Conservation (phyloP, 306 rosid species). For the Morella rubra region DNA sequence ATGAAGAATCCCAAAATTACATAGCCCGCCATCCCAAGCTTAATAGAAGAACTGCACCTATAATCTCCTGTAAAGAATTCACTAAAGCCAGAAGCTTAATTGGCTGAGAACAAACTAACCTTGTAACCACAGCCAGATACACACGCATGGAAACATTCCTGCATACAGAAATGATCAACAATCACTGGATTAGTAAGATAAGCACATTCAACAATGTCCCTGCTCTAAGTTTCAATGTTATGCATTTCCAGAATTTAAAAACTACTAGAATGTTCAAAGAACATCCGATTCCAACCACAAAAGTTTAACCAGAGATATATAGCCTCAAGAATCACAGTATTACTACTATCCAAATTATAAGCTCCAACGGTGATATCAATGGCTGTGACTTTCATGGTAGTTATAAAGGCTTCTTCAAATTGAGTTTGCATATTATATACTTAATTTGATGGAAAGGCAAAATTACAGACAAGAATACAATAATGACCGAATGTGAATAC, state of each 20-base stretch:
- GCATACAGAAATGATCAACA: slow-evolving; percentile 33
- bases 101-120: slow-evolving; percentile 49
- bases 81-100: not conserved
- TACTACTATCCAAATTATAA: not conserved
- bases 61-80: not conserved
- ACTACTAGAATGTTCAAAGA: slow-evolving; percentile 8
- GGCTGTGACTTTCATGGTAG: not conserved
- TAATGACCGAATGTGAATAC: not conserved
- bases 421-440: not conserved
- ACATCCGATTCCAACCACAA: not conserved
- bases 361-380: not conserved
- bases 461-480: not conserved
- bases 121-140: slow-evolving; percentile 89
- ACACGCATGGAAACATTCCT: slow-evolving; percentile 90
- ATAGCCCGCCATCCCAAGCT: not conserved
- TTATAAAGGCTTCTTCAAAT: not conserved
- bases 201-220: not conserved
- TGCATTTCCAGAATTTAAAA: slow-evolving; percentile 2
- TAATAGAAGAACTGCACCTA: not conserved
- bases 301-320: not conserved
- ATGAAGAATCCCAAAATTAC: not conserved
- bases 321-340: not conserved
- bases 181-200: slow-evolving; percentile 19
- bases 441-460: not conserved
- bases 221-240: not conserved